Conservation (phyloP, 257 asterid genomes). For the Linaria vulgaris region DNA sequence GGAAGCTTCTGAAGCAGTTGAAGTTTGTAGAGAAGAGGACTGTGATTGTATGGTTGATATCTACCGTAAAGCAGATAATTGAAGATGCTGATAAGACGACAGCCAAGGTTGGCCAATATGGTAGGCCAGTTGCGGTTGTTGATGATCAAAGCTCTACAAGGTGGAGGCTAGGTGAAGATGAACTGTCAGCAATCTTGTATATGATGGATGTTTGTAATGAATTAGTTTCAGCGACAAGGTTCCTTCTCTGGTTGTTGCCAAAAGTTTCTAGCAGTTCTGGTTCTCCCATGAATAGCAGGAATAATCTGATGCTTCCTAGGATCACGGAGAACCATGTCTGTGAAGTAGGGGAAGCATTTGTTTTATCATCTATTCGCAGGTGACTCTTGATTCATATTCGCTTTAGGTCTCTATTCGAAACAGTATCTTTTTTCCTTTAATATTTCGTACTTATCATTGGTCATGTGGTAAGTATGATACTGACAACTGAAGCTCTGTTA, state of each 20-base stretch:
- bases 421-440: neutral
- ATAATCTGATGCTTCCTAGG: constrained; percentile 58
- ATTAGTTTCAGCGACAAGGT: constrained; percentile 64
- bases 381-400: constrained; percentile 25
- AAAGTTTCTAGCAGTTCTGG: constrained; percentile 64
- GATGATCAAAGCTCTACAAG: constrained; percentile 60
- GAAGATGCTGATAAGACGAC: constrained; percentile 77
- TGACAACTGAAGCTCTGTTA: constrained; percentile 22
- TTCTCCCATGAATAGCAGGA: constrained; percentile 62
- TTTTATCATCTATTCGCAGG: constrained; percentile 83
- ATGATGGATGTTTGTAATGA: constrained; percentile 85
- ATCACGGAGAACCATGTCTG: constrained; percentile 58
- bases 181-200: constrained; percentile 69
- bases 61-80: constrained; percentile 63
- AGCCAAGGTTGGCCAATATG: constrained; percentile 64
- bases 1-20: constrained; percentile 72
- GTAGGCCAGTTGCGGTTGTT: constrained; percentile 54
- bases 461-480: constrained; percentile 24
- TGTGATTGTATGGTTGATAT: constrained; percentile 66
- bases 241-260: constrained; percentile 91
- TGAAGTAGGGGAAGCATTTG: constrained; percentile 86
- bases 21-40: constrained; percentile 70
- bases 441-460: constrained; percentile 12
- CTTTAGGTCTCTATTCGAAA: neutral
- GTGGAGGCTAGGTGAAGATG: constrained; percentile 97